phyloP scores from a whole-genome alignment of 148 eudicot genomes.

The Rhododendron kiyosumense region DNA sequence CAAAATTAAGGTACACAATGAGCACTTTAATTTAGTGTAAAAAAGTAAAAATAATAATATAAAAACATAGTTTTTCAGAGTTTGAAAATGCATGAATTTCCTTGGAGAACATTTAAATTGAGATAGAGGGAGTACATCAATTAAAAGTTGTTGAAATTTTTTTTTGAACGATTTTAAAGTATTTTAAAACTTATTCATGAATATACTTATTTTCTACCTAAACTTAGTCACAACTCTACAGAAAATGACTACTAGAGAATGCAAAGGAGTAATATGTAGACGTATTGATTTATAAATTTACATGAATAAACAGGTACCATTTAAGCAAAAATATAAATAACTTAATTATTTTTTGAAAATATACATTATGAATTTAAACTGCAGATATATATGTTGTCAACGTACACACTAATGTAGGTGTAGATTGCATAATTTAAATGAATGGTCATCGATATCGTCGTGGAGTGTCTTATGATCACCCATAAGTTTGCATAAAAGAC shows the following conservation, averaged over 20 bases:
- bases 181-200: not conserved
- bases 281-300: too few species aligned
- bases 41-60: too few species aligned
- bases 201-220: too few species aligned
- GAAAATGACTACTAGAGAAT: not conserved
- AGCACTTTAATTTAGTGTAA: too few species aligned
- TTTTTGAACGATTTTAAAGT: not conserved
- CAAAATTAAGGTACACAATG: too few species aligned
- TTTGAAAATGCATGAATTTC: too few species aligned
- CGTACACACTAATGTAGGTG: not conserved
- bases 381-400: not conserved
- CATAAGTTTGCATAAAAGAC: not conserved
- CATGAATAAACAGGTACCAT: not conserved
- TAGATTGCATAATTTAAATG: not conserved
- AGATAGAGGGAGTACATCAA: not conserved
- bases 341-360: not conserved
- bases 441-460: not conserved
- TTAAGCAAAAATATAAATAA: not conserved
- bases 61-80: too few species aligned
- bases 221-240: not conserved
- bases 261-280: not conserved
- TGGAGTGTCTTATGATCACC: not conserved
- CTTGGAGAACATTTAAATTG: too few species aligned
- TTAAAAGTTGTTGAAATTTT: too few species aligned
- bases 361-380: not conserved